These are phyloP conservation scores for Alternaria gansuensis DNA, from an alignment of 2,329 filamentous ascomycete species.

Conservation along the genomic window DNA sequence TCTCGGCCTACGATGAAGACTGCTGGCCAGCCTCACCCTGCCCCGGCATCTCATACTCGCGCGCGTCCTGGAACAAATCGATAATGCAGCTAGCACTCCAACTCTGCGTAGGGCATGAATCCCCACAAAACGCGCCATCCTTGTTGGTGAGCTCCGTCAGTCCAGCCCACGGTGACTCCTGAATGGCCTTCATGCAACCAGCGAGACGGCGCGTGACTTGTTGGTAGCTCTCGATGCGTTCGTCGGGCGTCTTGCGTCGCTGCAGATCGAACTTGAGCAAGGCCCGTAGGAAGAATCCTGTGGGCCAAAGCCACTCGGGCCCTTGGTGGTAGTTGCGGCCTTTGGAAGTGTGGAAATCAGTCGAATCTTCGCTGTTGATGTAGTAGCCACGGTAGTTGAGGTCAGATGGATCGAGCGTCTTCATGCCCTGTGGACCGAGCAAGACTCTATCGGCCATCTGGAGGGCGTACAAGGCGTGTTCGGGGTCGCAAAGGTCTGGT, in stretches of 20 bases:
- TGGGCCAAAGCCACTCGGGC: conserved; percentile 98
- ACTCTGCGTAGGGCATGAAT: conserved; percentile 95
- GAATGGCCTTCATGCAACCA: conserved; percentile 85
- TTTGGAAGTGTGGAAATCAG: conserved; percentile 90
- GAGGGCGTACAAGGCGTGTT: conserved; percentile 81
- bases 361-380: conserved; percentile 91
- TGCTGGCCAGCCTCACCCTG: not conserved
- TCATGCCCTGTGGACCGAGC: conserved; percentile 90
- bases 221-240: conserved; percentile 87
- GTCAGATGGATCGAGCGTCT: conserved; percentile 90
- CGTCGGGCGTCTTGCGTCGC: conserved; percentile 71
- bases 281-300: conserved; percentile 92
- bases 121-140: conserved; percentile 80
- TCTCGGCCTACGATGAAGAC: conserved; percentile 2
- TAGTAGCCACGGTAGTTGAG: conserved; percentile 95
- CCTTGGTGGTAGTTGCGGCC: conserved; percentile 98
- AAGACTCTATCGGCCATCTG: conserved; percentile 80
- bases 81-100: conserved; percentile 96
- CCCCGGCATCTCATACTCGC: conserved; percentile 41
- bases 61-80: conserved; percentile 92
- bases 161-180: conserved; percentile 84
- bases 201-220: conserved; percentile 85
- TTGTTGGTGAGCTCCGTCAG: conserved; percentile 93
- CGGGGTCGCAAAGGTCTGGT: conserved; percentile 81
- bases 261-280: conserved; percentile 88